phyloP scores from a whole-genome alignment of 768 basidiomycete species.

The Phylloporus sp. region DNA sequence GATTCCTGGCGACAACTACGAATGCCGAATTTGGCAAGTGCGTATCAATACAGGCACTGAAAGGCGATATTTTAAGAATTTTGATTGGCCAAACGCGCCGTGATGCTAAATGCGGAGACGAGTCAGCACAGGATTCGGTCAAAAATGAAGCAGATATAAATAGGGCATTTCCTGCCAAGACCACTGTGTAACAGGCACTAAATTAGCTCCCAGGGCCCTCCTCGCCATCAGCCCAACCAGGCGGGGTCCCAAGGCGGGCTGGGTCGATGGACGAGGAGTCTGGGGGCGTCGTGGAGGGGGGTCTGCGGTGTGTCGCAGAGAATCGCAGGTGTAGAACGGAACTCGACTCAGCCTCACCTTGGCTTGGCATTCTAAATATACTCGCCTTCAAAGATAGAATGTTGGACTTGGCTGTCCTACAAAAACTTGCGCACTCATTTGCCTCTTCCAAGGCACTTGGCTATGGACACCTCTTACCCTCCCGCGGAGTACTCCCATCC shows the following conservation, averaged over 20 bases:
- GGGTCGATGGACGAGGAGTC: not conserved
- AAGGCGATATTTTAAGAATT: constrained; percentile 7
- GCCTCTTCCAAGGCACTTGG: constrained; percentile 13
- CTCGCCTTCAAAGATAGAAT: constrained; percentile 41
- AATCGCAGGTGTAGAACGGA: constrained; percentile 19
- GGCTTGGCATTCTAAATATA: constrained; percentile 45
- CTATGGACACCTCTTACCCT: constrained; percentile 27
- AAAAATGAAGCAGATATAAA: constrained; percentile 27
- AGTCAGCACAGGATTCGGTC: constrained; percentile 17
- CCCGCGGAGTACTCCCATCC: constrained; percentile 16
- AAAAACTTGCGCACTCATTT: constrained; percentile 30
- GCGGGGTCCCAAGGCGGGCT: not conserved
- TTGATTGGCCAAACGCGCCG: constrained; percentile 24
- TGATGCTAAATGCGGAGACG: too few species aligned
- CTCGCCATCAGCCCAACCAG: not conserved
- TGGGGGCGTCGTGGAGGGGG: too few species aligned
- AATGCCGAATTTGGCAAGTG: constrained; percentile 13
- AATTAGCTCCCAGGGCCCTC: constrained; percentile 16
- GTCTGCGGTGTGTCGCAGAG: constrained; percentile 4
- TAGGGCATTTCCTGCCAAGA: constrained; percentile 29
- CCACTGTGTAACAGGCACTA: constrained; percentile 28
- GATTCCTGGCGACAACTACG: constrained; percentile 2
- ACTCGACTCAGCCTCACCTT: constrained; percentile 34
- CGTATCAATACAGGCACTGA: constrained; percentile 14
- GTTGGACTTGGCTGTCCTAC: constrained; percentile 42